Base-by-base conservation (phyloP, 2,329 filamentous ascomycete genomes). In the Magnaporthiopsis incrustans region DNA sequence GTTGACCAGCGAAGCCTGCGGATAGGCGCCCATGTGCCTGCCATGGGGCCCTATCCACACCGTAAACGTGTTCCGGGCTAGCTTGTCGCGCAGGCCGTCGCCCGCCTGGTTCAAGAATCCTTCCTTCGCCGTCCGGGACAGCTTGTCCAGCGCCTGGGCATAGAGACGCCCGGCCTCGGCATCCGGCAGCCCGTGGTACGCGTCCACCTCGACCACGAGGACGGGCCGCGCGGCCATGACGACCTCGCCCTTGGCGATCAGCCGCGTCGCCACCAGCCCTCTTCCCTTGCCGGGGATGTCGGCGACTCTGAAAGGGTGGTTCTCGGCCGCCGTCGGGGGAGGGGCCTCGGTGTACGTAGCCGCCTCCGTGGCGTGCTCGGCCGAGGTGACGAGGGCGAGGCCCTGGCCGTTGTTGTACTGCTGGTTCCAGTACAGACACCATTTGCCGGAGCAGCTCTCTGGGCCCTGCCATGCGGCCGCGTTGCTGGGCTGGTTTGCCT, bases 61-160 rank as follows among this genome's bases (percentile, higher is more conserved):
- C 57, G 72, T 73, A 61, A 77, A 77, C 26, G 72, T 68, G 60
- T 77, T 77, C 30, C 68, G 73, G 59, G 76, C 71, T 33, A 77
- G 66, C 64, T 75, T 76, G 35, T 67, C 66, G 33, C 68, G 67
- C 25, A 73, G 53, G 30, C 70, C 69, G 33, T 65, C 65, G n/a
- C 76, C 75, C 62, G 73, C 68, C 68, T 76, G 75, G 3, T 66
- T 61, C 65, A 73, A 63, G 64, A 77, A 76, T 10, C 64, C 65
- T 1, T 67, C 66, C 27, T 66, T 66, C 1, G 69, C 67, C 0
- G 59, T 15, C 26, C 61, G 60, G 0, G 73, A 72, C 2, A 77
- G 71, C 30, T 66, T 68, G 4, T 69, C 65, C 8, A 76, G 57
- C 1, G 75, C 74, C 1, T 65, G 56, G 11, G 67, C 65, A 63